Evolutionary conservation across 78 protist genomes (phyloP).

Genomic region (Neovahlkampfia damariscottae): DNA sequence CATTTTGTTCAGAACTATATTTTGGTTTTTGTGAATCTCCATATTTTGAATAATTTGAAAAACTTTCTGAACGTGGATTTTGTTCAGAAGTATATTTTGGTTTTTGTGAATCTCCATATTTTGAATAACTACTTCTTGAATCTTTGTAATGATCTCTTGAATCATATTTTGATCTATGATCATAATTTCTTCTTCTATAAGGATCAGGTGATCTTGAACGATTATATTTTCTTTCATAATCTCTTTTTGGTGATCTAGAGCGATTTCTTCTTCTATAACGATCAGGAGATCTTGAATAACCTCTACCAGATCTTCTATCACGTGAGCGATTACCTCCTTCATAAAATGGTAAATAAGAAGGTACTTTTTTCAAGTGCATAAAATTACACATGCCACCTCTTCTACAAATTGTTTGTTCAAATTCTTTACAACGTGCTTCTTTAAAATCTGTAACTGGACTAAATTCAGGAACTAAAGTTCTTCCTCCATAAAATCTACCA

Average conservation of each 20-base stretch:
- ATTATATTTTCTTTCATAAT: neutral
- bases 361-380: conserved; percentile 85
- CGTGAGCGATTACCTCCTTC: neutral
- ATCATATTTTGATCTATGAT: neutral
- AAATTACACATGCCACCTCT: conserved; percentile 96
- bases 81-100: too few species aligned
- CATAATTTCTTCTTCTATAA: too few species aligned
- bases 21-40: too few species aligned
- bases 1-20: too few species aligned
- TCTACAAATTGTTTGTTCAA: conserved; percentile 67
- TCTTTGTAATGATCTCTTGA: neutral
- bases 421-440: conserved; percentile 91
- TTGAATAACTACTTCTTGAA: neutral
- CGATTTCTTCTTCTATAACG: neutral
- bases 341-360: conserved; percentile 24
- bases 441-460: conserved; percentile 97
- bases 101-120: too few species aligned
- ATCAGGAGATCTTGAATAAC: neutral
- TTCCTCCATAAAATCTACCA: conserved; percentile 77
- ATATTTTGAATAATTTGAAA: too few species aligned
- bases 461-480: conserved; percentile 80
- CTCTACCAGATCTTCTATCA: neutral
- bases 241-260: neutral
- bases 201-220: neutral
- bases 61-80: too few species aligned